Evolutionary conservation across 352 stramenopile genomes (phyloP), one percentile per base, ranked within the genome.

Genomic region (Pythium chondricola): DNA sequence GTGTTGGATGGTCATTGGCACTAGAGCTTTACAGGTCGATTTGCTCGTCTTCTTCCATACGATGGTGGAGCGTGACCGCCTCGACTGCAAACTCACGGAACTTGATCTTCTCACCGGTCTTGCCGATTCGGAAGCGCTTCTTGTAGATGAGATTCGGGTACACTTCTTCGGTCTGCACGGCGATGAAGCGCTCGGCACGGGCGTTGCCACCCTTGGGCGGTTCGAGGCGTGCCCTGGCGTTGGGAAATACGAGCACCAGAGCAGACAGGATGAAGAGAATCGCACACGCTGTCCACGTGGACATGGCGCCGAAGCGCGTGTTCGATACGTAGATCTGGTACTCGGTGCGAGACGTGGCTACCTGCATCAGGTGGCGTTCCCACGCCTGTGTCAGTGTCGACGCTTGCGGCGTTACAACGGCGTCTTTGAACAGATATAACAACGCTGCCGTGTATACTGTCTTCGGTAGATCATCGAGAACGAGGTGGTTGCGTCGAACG

Each of bases 111-210:
- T 87, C 73, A 25, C 72, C 73, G 25, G 71, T 83, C 44, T 85
- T 83, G 40, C 71, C 75, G 48, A 87, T 82, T 21, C 75, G 48
- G 35, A 87, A 82, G 44, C 75, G 75, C 55, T 87, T 87, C 64
- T 85, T 87, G 65, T 87, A 84, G 41, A 87, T 74, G 18, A 87
- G 49, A 44, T 87, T 87, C 26, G 75, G 75, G 38, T 87, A 87
- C 45, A 85, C 38, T 36, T 87, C 70, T 47, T 87, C 75, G 2
- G 75, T 87, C 26, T 85, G 75, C 20, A 87, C 73, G 41, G 67
- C 63, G 30, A 87, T 59, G 43, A 85, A 87, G 21, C 73, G 74
- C 44, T 85, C 75, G 7, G 73, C 75, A 18, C 71, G 72, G 2
- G 37, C 43, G 32, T 51, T 51, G 31, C 43, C 43, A 13, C 43